Evolutionary conservation across 1,284 basidiomycete species (phyloP), one percentile per base, ranked within the genome.

Genomic region (Heterobasidion parviporum): DNA sequence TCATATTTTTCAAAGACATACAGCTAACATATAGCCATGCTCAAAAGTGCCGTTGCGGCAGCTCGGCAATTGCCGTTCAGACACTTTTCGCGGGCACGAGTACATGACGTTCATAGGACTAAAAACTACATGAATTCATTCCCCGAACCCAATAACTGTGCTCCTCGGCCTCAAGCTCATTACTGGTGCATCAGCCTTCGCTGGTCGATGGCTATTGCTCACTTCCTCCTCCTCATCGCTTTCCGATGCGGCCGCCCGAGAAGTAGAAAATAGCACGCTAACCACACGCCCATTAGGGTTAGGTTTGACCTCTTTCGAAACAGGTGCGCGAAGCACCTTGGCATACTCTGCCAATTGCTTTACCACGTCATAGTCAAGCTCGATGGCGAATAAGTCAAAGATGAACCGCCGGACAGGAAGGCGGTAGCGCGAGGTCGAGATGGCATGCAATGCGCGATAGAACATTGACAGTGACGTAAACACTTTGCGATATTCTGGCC

Each of bases 361-460:
- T 46, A 86, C 78, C 44, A 84, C 70, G 36, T 81, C 77, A 35
- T 74, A 72, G 62, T 89, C 81, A 52, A 96, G 72, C 49, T 87
- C 82, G 57, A 94, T 72, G 63, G 89, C 89, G 74, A 99, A 98
- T 6, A 98, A 77, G 60, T 99, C 95, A 61, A 98, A 74, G 61
- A 99, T 87, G 68, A 94, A 97, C 56, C 92, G 80, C 50, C 96
- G 82, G 54, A 97, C 93, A 10, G 94, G 90, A 9, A 94, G 79
- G 36, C 93, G 89, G 70, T 93, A 97, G 61, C 92, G 85, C 60
- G 92, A 91, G 1, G 86, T 88, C 1, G 90, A 93, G 56, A 98
- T 86, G 52, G 87, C 85, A 56, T 92, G 87, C 38, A 96, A 72
- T 0, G 89, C 92, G 43, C 94, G 85, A 68, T 88, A 92, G 65